Conservation (phyloP, 768 basidiomycete species). For the Tylopilus plumbeoviolaceoides region DNA sequence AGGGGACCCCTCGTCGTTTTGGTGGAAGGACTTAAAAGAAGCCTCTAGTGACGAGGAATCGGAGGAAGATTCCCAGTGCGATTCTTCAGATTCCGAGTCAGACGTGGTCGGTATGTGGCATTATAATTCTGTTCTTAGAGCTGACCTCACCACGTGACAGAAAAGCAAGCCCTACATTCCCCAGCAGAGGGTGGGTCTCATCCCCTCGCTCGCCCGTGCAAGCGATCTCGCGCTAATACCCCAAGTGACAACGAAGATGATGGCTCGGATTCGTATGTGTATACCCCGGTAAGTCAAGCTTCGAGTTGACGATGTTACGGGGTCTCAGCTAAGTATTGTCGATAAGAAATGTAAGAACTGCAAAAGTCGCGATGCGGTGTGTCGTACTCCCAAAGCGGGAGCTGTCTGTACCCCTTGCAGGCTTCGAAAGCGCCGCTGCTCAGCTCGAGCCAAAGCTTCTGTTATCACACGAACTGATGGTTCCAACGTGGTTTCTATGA, state of each 20-base stretch:
- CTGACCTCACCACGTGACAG: too few relatives aligned
- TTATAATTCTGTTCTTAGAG: too few relatives aligned
- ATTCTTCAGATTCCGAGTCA: too few relatives aligned
- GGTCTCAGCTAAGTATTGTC: neutral
- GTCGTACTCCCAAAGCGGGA: neutral
- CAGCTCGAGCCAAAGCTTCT: neutral
- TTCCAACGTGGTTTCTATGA: neutral
- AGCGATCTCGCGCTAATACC: too few relatives aligned
- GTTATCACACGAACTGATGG: too few relatives aligned
- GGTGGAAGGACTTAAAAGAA: conserved; percentile 5
- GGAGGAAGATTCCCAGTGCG: too few relatives aligned
- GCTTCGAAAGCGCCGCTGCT: neutral
- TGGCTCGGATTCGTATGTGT: neutral
- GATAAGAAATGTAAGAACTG: neutral
- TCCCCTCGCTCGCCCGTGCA: too few relatives aligned
- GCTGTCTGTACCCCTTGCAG: conserved; percentile 1
- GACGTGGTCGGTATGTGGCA: too few relatives aligned
- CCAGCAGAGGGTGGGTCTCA: too few relatives aligned
- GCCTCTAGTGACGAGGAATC: neutral
- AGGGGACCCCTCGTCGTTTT: conserved; percentile 7
- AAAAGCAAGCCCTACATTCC: too few relatives aligned
- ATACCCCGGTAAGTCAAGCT: conserved; percentile 1
- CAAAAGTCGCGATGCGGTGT: neutral
- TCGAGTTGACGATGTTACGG: too few relatives aligned
- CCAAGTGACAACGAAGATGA: too few relatives aligned